phyloP scores from a whole-genome alignment of 2,329 filamentous ascomycete genomes.

The Zopfia rhizophila region DNA sequence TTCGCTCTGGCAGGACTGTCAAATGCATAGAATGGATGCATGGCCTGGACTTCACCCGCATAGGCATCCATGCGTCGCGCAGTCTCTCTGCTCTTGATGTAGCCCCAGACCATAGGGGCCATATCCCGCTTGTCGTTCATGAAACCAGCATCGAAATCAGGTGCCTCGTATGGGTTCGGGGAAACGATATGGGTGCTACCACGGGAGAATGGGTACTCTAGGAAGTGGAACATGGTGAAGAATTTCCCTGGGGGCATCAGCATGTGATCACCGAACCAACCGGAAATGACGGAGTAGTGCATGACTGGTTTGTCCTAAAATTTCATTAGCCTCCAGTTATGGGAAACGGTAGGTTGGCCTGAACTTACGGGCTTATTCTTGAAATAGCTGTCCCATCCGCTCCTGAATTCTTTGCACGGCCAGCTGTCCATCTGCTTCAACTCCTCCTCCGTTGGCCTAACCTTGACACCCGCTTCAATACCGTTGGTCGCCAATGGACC shows the following conservation, averaged over 20 bases:
- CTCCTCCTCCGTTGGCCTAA: conserved; percentile 75
- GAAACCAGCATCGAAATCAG: conserved; percentile 83
- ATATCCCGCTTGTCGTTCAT: conserved; percentile 89
- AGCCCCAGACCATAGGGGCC: conserved; percentile 82
- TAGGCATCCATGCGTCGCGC: conserved; percentile 81
- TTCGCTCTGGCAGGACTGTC: conserved; percentile 75
- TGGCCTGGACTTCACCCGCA: conserved; percentile 72
- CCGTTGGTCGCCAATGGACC: conserved; percentile 81
- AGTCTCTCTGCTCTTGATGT: conserved; percentile 84
- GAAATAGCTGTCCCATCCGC: conserved; percentile 84
- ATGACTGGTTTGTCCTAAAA: conserved; percentile 90
- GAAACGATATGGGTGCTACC: conserved; percentile 76
- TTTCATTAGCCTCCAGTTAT: too few species aligned
- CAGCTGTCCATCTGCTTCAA: conserved; percentile 74
- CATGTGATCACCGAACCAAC: conserved; percentile 62
- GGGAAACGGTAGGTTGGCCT: too few species aligned
- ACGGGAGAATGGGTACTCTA: conserved; percentile 80
- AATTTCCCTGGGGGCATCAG: conserved; percentile 79
- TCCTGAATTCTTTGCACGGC: conserved; percentile 78
- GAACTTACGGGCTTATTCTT: conserved; percentile 83
- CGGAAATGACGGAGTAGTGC: conserved; percentile 80
- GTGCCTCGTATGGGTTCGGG: conserved; percentile 76
- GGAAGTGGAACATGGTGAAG: conserved; percentile 86
- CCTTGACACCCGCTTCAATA: conserved; percentile 83
- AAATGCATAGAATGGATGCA: conserved; percentile 78